Conservation (phyloP, 2,329 filamentous ascomycete genomes). For the Tolypocladium inflatum region DNA sequence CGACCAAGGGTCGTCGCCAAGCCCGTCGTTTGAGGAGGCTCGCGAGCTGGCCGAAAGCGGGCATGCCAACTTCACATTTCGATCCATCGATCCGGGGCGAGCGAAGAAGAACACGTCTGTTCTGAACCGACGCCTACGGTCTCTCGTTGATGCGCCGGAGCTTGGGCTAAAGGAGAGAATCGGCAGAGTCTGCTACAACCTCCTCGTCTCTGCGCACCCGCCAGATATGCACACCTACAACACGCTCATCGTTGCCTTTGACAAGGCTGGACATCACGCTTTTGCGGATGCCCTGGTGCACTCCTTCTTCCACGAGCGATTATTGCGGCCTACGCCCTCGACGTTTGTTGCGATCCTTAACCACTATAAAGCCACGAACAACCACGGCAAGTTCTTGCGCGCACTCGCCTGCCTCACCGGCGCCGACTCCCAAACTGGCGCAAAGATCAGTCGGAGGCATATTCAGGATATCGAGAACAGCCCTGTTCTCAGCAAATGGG, state of each 20-base stretch:
- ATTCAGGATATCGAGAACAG: conserved; percentile 19
- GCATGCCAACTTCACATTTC: conserved; percentile 14
- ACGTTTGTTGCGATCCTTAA: conserved; percentile 40
- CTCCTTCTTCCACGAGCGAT: conserved; percentile 35
- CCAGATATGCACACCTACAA: conserved; percentile 65
- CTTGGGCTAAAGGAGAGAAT: conserved; percentile 22
- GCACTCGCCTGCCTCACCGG: conserved; percentile 36
- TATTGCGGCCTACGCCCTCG: conserved; percentile 35
- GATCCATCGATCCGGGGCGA: conserved; percentile 15
- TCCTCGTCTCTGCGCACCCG: conserved; percentile 50
- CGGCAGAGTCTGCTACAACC: conserved; percentile 49
- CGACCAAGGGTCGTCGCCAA: conserved; percentile 10
- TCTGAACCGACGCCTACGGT: conserved; percentile 20
- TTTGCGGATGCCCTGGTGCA: conserved; percentile 45
- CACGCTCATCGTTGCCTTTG: conserved; percentile 57
- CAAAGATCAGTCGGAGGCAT: conserved; percentile 26
- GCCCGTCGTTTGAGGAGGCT: conserved; percentile 20
- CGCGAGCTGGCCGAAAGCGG: conserved; percentile 8
- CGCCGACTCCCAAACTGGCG: conserved; percentile 26
- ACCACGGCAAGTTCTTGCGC: conserved; percentile 33
- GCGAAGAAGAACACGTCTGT: conserved; percentile 13
- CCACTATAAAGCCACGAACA: conserved; percentile 34
- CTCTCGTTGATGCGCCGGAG: conserved; percentile 13
- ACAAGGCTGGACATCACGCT: conserved; percentile 35
- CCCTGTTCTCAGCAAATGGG: conserved; percentile 18